These are phyloP conservation scores for Ocimum tenuiflorum DNA, from an alignment of 257 asterid genomes.

Conservation along the genomic window DNA sequence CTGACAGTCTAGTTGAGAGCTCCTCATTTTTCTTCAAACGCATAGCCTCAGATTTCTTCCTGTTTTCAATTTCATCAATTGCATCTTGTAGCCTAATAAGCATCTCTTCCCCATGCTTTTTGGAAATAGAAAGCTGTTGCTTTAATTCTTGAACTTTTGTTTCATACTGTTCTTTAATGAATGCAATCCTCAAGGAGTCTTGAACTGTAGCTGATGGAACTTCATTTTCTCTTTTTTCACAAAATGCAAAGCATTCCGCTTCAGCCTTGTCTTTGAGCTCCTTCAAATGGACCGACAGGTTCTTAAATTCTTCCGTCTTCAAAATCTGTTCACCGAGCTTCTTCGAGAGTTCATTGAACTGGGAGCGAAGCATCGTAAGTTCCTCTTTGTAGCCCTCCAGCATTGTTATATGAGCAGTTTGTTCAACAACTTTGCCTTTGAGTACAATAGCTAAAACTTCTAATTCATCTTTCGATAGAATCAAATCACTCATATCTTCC, in stretches of 20 bases:
- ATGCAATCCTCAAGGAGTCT: slow-evolving; percentile 83
- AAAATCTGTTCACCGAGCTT: slow-evolving; percentile 63
- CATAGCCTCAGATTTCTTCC: slow-evolving; percentile 82
- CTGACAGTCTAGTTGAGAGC: slow-evolving; percentile 53
- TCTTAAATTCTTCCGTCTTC: slow-evolving; percentile 72
- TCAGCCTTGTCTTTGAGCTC: slow-evolving; percentile 85
- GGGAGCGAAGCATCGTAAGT: slow-evolving; percentile 34
- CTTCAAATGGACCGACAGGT: slow-evolving; percentile 65
- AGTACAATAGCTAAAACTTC: slow-evolving; percentile 47
- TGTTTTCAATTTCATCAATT: slow-evolving; percentile 70
- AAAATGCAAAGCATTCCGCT: slow-evolving; percentile 47
- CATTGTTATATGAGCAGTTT: slow-evolving; percentile 20
- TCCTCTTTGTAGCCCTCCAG: slow-evolving; percentile 44
- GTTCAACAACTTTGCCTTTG: slow-evolving; percentile 53
- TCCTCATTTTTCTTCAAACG: slow-evolving; percentile 67
- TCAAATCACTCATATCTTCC: slow-evolving; percentile 40
- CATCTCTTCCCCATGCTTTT: slow-evolving; percentile 92
- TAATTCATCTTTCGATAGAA: slow-evolving; percentile 50
- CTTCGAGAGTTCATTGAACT: slow-evolving; percentile 44
- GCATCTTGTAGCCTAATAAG: slow-evolving; percentile 85
- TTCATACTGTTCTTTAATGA: slow-evolving; percentile 84
- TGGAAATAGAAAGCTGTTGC: slow-evolving; percentile 71
- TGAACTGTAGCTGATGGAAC: slow-evolving; percentile 46
- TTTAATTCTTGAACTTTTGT: slow-evolving; percentile 71
- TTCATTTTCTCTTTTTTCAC: slow-evolving; percentile 61